Percentiles rank a stretch among this genome's conserved stretches.
Conservation (phyloP, 208 protist genomes). For the Herpetomonas samuelpessoai region DNA sequence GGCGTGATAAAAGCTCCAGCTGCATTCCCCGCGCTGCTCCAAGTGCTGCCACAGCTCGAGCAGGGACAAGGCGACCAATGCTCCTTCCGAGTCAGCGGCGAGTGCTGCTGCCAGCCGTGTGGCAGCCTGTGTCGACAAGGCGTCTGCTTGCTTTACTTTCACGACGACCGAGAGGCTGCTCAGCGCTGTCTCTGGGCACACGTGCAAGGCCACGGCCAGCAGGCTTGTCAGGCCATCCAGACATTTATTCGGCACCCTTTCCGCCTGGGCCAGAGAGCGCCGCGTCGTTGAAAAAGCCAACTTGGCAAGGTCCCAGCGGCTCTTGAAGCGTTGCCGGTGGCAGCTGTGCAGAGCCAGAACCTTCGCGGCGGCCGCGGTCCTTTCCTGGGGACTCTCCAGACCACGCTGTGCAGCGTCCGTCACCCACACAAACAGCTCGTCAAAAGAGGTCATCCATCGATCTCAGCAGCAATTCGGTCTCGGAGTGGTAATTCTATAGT, state of each 20-base stretch:
- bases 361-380: slow-evolving; percentile 4
- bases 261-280: slow-evolving; percentile 4
- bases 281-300: slow-evolving; percentile 21
- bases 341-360: slow-evolving; percentile 9
- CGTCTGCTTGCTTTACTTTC: no score
- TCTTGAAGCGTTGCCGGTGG: slow-evolving; percentile 7
- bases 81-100: no score
- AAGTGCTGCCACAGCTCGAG: neutral
- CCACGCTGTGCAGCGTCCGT: no score
- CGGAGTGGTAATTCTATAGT: no score
- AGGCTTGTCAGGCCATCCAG: neutral
- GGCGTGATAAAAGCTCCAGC: no score
- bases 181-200: slow-evolving; percentile 1
- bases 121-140: no score
- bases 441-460: no score
- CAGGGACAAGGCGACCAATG: neutral
- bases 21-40: no score
- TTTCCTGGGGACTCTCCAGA: slow-evolving; percentile 17
- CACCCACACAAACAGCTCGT: no score
- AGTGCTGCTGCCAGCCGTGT: no score
- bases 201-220: slow-evolving; percentile 1
- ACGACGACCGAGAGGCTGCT: neutral
- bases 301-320: slow-evolving; percentile 28
- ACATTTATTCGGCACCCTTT: slow-evolving; percentile 6
- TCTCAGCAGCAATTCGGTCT: no score